These are phyloP conservation scores for Diaporthe citriasiana DNA, from an alignment of 2,329 filamentous ascomycete species.

Conservation along the genomic window DNA sequence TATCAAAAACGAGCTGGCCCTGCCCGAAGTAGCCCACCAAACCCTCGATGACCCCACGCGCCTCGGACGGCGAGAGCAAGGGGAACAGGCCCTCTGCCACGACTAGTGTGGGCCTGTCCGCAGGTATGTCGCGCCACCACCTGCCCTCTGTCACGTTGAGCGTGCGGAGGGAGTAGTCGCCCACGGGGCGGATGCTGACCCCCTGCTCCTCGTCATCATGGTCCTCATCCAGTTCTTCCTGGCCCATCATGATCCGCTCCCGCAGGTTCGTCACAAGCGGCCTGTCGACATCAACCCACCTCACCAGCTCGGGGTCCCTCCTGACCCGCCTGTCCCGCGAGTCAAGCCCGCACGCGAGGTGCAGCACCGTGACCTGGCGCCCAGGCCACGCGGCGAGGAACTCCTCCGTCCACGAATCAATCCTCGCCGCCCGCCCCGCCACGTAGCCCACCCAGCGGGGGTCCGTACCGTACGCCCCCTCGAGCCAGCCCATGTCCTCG, in stretches of 20 bases:
- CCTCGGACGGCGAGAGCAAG: slow-evolving; percentile 23
- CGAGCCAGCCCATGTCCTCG: slow-evolving; percentile 10
- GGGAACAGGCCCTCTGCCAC: slow-evolving; percentile 34
- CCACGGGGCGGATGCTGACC: neutral
- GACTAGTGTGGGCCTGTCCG: slow-evolving; percentile 38
- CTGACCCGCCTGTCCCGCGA: slow-evolving; percentile 24
- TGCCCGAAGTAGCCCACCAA: slow-evolving; percentile 36
- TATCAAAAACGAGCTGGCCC: slow-evolving; percentile 37
- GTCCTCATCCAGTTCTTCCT: no score
- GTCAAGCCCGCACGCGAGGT: slow-evolving; percentile 42
- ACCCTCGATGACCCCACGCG: slow-evolving; percentile 9
- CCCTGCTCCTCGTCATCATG: neutral
- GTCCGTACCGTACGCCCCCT: slow-evolving; percentile 15
- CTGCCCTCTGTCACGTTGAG: slow-evolving; percentile 30
- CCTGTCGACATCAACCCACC: slow-evolving; percentile 40
- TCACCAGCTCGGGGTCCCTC: slow-evolving; percentile 18
- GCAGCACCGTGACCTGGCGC: slow-evolving; percentile 36
- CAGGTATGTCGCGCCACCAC: slow-evolving; percentile 32
- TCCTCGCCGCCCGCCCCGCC: slow-evolving; percentile 11
- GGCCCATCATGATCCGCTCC: slow-evolving; percentile 12
- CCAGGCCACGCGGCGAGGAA: slow-evolving; percentile 22
- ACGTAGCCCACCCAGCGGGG: slow-evolving; percentile 36
- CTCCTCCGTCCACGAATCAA: slow-evolving; percentile 37
- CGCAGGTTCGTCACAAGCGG: slow-evolving; percentile 39
- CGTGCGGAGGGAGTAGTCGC: slow-evolving; percentile 32